These are phyloP conservation scores for Drechslerella dactyloides DNA, from an alignment of 2,329 filamentous ascomycete species.

Conservation along the genomic window DNA sequence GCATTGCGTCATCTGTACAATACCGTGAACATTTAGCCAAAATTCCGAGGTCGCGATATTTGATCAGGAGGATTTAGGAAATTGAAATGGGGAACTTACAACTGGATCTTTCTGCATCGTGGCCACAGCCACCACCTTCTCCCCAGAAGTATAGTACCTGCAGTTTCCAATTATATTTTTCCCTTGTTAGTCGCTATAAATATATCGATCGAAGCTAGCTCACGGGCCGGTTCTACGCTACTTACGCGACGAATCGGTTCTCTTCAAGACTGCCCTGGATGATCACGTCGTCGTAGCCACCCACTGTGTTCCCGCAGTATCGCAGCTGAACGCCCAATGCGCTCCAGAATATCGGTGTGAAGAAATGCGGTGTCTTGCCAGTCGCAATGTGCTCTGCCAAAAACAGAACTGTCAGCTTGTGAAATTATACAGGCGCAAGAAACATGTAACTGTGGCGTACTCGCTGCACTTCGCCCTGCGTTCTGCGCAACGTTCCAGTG, in stretches of 20 bases:
- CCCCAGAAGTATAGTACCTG: conserved; percentile 44
- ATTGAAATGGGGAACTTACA: conserved; percentile 9
- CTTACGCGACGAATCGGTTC: conserved; percentile 82
- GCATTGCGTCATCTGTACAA: conserved; percentile 28
- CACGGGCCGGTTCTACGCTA: not conserved
- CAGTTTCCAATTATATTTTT: not conserved
- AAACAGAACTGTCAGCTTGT: conserved; percentile 3
- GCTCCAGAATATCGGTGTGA: conserved; percentile 97
- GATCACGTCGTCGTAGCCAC: conserved; percentile 85
- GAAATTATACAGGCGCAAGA: not conserved
- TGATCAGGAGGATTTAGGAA: not conserved
- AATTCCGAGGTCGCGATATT: not conserved
- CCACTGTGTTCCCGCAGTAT: conserved; percentile 86
- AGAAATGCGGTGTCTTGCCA: conserved; percentile 69
- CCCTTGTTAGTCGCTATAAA: not conserved
- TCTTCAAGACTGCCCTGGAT: conserved; percentile 77
- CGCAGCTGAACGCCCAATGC: conserved; percentile 86
- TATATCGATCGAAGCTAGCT: not conserved
- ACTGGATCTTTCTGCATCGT: conserved; percentile 92
- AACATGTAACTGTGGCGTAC: conserved; percentile 10
- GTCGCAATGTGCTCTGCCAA: conserved; percentile 70
- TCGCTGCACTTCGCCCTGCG: conserved; percentile 77
- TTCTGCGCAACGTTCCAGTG: conserved; percentile 99
- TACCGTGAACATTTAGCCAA: not conserved
- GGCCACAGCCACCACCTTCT: conserved; percentile 81